Percentiles rank a stretch among this genome's conserved stretches.
Conservation (phyloP, 768 basidiomycete genomes). For the Russula griseocarnosa region DNA sequence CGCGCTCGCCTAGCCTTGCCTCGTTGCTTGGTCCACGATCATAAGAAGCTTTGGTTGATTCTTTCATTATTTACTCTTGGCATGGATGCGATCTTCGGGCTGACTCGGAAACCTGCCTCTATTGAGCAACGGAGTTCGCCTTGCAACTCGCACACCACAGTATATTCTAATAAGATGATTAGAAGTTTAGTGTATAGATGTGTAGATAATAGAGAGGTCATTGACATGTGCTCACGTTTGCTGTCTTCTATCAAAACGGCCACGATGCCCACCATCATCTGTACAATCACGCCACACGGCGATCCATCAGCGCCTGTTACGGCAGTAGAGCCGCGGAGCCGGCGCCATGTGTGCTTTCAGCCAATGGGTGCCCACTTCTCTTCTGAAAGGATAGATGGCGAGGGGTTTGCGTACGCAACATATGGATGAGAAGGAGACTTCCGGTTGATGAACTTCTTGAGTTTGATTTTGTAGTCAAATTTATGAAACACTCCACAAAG, state of each 20-base stretch:
- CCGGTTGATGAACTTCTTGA: not conserved
- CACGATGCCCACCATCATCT: conserved; percentile 16
- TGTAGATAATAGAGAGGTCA: not conserved
- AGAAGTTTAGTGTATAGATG: not conserved
- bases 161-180: not conserved
- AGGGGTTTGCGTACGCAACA: not conserved
- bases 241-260: conserved; percentile 3
- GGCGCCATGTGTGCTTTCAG: not conserved
- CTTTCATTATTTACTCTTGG: not conserved
- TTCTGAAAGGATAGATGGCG: not conserved
- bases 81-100: not conserved
- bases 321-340: conserved; percentile 13
- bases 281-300: conserved; percentile 25
- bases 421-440: conserved; percentile 4
- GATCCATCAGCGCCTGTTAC: conserved; percentile 18
- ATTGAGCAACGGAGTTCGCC: not conserved
- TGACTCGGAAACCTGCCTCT: not conserved
- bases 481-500: conserved; percentile 10
- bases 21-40: not conserved
- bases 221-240: not conserved
- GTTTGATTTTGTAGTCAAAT: conserved; percentile 16
- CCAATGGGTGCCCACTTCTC: not conserved
- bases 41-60: not conserved
- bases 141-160: not conserved
- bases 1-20: conserved; percentile 1